Evolutionary conservation across 176 grass and related monocot species (phyloP).

Genomic region (Saccharum spontaneum): DNA sequence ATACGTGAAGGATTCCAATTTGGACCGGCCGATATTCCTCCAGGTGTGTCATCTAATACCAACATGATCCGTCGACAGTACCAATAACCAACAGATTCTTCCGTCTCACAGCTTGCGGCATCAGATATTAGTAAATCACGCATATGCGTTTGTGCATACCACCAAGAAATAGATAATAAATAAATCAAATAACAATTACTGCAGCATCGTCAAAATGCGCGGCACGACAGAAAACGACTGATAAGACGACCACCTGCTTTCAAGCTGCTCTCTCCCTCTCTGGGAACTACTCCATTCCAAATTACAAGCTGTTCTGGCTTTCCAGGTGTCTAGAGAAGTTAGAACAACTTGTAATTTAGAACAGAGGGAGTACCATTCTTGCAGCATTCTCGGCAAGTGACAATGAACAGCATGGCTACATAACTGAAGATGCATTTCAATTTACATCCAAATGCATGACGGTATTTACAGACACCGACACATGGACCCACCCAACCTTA

Average conservation of each 20-base stretch:
- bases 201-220: neutral
- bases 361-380: neutral
- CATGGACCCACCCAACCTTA: slow-evolving; percentile 15
- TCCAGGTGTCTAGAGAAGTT: neutral
- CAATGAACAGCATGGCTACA: neutral
- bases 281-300: too few species aligned
- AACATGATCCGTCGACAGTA: too few species aligned
- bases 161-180: too few species aligned
- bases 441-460: slow-evolving; percentile 28
- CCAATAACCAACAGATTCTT: neutral
- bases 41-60: too few species aligned
- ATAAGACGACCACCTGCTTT: too few species aligned
- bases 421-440: slow-evolving; percentile 19
- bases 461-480: slow-evolving; percentile 47
- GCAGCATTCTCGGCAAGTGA: neutral
- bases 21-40: too few species aligned
- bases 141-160: too few species aligned
- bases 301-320: neutral
- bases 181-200: too few species aligned
- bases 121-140: too few species aligned
- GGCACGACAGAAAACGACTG: too few species aligned
- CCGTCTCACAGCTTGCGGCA: neutral
- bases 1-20: neutral
- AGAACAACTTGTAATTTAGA: neutral
- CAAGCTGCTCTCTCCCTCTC: too few species aligned